Percentiles rank a stretch among this genome's conserved stretches.
Evolutionary conservation across 192 early-diverging fungal genomes (phyloP).

Genomic region (Paraglomus brasilianum): DNA sequence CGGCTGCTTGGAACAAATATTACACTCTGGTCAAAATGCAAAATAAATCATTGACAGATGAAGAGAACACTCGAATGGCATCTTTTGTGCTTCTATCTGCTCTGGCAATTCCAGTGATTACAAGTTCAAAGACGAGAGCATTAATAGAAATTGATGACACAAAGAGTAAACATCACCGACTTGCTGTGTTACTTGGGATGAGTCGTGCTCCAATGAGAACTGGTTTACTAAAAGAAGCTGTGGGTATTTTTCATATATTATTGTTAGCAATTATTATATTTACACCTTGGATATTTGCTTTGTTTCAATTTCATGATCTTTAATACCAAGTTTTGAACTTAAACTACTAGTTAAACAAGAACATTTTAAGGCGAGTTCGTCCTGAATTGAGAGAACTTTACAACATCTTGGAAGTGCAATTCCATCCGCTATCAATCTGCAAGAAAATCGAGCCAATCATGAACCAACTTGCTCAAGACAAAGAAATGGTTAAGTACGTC

Average conservation of each 20-base stretch:
- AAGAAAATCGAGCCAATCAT: slow-evolving; percentile 94
- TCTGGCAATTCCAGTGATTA: slow-evolving; percentile 95
- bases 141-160: slow-evolving; percentile 76
- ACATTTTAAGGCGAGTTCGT: slow-evolving; percentile 79
- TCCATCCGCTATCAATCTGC: slow-evolving; percentile 98
- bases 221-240: slow-evolving; percentile 84
- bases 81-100: slow-evolving; percentile 92
- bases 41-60: slow-evolving; percentile 77
- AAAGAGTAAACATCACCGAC: slow-evolving; percentile 76
- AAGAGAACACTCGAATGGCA: slow-evolving; percentile 87
- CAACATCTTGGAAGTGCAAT: slow-evolving; percentile 96
- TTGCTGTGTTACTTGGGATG: slow-evolving; percentile 86
- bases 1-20: slow-evolving; percentile 95
- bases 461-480: slow-evolving; percentile 64
- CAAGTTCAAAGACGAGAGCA: slow-evolving; percentile 72
- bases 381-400: slow-evolving; percentile 91
- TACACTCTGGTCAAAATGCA: slow-evolving; percentile 74
- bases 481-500: slow-evolving; percentile 85
- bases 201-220: slow-evolving; percentile 82
- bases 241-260: slow-evolving; percentile 14
- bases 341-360: slow-evolving; percentile 59
- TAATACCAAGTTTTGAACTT: background rate
- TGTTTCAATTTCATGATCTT: background rate
- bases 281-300: no score
- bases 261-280: no score